A percentile compares a stretch with the other conserved stretches of the same genome.
These are phyloP conservation scores for Alternaria solani DNA, from an alignment of 2,329 filamentous ascomycete species.

Conservation along the genomic window DNA sequence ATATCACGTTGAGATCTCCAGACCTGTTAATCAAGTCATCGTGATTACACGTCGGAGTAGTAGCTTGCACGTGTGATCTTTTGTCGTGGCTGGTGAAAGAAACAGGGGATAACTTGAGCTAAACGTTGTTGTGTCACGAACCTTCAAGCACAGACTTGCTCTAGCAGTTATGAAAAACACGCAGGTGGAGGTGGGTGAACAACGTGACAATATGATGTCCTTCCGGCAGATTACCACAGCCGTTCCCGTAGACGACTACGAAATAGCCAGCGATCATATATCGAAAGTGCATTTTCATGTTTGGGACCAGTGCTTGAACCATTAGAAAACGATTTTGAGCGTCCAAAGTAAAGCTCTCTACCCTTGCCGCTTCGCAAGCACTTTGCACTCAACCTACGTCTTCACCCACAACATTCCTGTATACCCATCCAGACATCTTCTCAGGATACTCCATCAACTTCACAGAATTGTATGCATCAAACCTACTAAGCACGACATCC, in stretches of 20 bases:
- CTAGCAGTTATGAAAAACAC: not conserved
- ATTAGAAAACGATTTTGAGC: not conserved
- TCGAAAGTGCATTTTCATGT: not conserved
- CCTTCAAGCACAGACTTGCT: not conserved
- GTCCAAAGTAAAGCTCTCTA: not conserved
- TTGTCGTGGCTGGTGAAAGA: too few species aligned
- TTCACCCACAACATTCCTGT: not conserved
- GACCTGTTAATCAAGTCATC: not conserved
- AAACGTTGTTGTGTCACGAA: too few species aligned
- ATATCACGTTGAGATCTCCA: not conserved
- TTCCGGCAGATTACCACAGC: not conserved
- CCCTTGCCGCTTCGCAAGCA: not conserved
- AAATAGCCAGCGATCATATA: not conserved
- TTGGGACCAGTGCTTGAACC: not conserved
- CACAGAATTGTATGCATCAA: not conserved
- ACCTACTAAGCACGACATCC: not conserved
- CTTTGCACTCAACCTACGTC: not conserved
- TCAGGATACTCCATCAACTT: not conserved
- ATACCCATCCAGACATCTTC: not conserved
- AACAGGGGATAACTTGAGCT: too few species aligned
- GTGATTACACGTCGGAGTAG: not conserved
- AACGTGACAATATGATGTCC: not conserved
- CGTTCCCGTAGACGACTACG: not conserved
- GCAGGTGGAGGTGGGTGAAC: not conserved
- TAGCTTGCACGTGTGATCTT: not conserved